Base-by-base conservation (phyloP, 805 yeast species). In the Saturnispora galanensis region DNA sequence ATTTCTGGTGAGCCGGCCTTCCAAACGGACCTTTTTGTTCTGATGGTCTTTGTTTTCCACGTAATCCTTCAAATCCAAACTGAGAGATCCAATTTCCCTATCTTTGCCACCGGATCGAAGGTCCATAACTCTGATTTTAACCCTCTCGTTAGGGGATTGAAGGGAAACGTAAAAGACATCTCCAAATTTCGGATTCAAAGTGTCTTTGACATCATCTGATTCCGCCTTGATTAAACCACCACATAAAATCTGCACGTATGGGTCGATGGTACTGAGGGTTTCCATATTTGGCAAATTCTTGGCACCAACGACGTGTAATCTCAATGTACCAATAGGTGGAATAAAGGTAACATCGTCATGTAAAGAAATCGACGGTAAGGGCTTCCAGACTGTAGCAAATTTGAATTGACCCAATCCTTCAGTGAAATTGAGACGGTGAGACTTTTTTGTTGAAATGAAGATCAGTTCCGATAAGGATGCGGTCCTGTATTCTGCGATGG, bases 231-330 rank as follows among this genome's bases (percentile, higher is more conserved):
- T 56, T 56, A 74, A 74, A 52, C 82, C 83, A 54, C 79, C 77
- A 47, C 76, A 60, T 32, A 74, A 55, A 9, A 83, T 69, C 47
- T 74, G 70, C 34, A 81, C 77, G 54, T 82, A 84, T 4, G 94
- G 93, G 61, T 84, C 89, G 54, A 83, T 78, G 46, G 73, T 76
- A 45, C 93, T 90, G 41, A 82, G 73, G 12, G 79, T 71, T 52
- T 81, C 84, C 52, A 82, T 63, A 52, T 78, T 67, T 52, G 71
- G 66, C 52, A 79, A 62, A 35, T 76, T 73, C 10, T 58, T 58
- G 13, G 80, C 82, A 31, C 68, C 63, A 47, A 78, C 70, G 40
- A 84, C 53, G 54, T 76, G 78, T 33, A 84, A 55, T 64, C 81
- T 74, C 26, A 79, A 58, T 35, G 77, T 78, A 52, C 90, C 95